Evolutionary conservation across 2,329 filamentous ascomycete species (phyloP).

Genomic region (Hymenoscyphus infarciens): DNA sequence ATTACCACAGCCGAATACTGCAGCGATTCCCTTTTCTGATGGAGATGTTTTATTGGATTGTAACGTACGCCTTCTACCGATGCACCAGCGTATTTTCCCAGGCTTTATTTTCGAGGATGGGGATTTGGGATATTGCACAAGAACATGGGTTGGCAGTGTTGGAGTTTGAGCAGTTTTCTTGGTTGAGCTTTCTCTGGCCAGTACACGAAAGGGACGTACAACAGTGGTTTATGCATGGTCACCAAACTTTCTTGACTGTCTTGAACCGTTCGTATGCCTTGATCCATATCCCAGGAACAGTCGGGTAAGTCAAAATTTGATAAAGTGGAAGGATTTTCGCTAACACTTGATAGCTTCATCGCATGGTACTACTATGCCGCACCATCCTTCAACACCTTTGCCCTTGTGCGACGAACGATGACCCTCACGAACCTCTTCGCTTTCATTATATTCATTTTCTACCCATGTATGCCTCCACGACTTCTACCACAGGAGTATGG

Average conservation of each 20-base stretch:
- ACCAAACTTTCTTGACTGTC: conserved; percentile 49
- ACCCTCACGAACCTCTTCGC: conserved; percentile 52
- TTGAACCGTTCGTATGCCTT: conserved; percentile 57
- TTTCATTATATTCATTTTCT: conserved; percentile 49
- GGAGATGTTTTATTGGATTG: conserved; percentile 65
- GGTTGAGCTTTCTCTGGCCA: conserved; percentile 50
- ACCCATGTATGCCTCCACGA: conserved; percentile 51
- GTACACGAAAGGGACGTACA: conserved; percentile 51
- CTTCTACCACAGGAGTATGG: conserved; percentile 47
- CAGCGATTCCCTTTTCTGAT: conserved; percentile 64
- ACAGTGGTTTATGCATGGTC: conserved; percentile 53
- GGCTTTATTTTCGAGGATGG: conserved; percentile 37
- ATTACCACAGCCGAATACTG: conserved; percentile 59
- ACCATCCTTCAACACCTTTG: conserved; percentile 45
- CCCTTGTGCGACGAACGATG: conserved; percentile 45
- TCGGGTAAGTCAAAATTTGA: conserved; percentile 43
- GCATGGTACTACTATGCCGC: conserved; percentile 62
- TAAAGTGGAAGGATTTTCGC: conserved; percentile 9
- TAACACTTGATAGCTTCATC: conserved; percentile 47
- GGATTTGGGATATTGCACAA: conserved; percentile 53
- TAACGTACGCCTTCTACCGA: conserved; percentile 41
- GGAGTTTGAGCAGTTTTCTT: conserved; percentile 50
- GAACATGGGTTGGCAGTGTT: conserved; percentile 53
- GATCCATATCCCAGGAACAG: conserved; percentile 58
- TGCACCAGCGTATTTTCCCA: conserved; percentile 31